Evolutionary conservation across 345 rosid genomes (phyloP).

Genomic region (Theobroma cacao): DNA sequence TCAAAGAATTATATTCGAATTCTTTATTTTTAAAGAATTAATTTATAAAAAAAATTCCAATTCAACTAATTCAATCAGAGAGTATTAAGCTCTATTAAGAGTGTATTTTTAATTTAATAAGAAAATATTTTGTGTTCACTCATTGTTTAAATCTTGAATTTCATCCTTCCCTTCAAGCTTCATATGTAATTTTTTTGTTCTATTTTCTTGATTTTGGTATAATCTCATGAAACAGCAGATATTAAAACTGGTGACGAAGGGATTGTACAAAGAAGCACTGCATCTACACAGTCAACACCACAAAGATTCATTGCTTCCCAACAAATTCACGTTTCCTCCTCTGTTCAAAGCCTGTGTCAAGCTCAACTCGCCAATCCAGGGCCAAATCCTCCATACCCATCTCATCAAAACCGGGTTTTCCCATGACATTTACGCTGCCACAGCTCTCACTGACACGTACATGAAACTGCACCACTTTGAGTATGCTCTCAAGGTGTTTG

Average conservation of each 20-base stretch:
- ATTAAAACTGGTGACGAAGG: constrained; percentile 32
- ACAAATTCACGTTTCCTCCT: constrained; percentile 63
- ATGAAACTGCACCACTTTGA: constrained; percentile 32
- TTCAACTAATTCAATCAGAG: too few species aligned
- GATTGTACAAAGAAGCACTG: constrained; percentile 36
- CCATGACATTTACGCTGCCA: constrained; percentile 34
- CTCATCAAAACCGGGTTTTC: constrained; percentile 50
- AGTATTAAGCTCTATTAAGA: too few species aligned
- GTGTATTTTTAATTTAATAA: constrained; percentile 14
- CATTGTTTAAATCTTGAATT: too few species aligned
- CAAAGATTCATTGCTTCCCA: constrained; percentile 30
- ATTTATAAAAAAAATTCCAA: too few species aligned
- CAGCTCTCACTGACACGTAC: constrained; percentile 46
- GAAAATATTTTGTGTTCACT: too few species aligned
- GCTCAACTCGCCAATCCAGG: constrained; percentile 41
- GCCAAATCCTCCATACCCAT: constrained; percentile 47
- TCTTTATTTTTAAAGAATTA: too few species aligned
- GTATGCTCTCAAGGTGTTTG: constrained; percentile 39
- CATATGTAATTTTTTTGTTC: background rate
- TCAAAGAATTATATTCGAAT: too few species aligned
- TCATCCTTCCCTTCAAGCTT: background rate
- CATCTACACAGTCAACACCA: constrained; percentile 23
- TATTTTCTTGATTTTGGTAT: background rate
- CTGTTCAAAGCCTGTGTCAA: constrained; percentile 62
- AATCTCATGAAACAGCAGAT: constrained; percentile 33